Conservation (phyloP, 805 yeast species). For the Hanseniaspora nectarophila region DNA sequence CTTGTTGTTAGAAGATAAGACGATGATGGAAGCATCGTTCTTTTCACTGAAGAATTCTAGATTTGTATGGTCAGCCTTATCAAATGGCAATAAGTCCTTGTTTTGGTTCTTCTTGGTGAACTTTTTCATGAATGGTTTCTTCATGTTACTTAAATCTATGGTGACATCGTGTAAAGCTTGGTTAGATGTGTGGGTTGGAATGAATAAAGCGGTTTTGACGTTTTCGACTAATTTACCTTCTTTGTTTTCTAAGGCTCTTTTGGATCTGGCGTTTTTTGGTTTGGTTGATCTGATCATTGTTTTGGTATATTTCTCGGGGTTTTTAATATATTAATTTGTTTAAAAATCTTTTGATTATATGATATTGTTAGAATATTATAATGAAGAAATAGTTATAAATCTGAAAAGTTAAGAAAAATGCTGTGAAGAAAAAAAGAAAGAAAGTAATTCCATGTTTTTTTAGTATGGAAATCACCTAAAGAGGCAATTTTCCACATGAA, state of each 20-base stretch:
- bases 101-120: conserved; percentile 74
- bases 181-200: conserved; percentile 77
- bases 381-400: neutral
- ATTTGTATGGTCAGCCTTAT: conserved; percentile 51
- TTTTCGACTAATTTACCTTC: conserved; percentile 85
- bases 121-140: conserved; percentile 81
- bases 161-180: conserved; percentile 75
- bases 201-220: conserved; percentile 76
- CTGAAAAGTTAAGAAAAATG: too few relatives aligned
- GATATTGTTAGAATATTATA: too few relatives aligned
- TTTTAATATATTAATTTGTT: too few relatives aligned
- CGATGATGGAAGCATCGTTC: conserved; percentile 79
- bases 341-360: too few relatives aligned
- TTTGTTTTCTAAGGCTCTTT: conserved; percentile 80
- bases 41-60: conserved; percentile 90
- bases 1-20: conserved; percentile 67
- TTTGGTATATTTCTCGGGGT: neutral
- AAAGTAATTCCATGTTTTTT: neutral
- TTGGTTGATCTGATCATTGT: conserved; percentile 39
- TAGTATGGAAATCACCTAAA: neutral
- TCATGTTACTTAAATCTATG: conserved; percentile 78
- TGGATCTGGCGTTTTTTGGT: conserved; percentile 91
- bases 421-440: neutral
- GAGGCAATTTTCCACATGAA: neutral
- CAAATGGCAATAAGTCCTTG: conserved; percentile 63